These are phyloP conservation scores for Trichoderma koningiopsis DNA, from an alignment of 2,329 filamentous ascomycete genomes.

Conservation along the genomic window DNA sequence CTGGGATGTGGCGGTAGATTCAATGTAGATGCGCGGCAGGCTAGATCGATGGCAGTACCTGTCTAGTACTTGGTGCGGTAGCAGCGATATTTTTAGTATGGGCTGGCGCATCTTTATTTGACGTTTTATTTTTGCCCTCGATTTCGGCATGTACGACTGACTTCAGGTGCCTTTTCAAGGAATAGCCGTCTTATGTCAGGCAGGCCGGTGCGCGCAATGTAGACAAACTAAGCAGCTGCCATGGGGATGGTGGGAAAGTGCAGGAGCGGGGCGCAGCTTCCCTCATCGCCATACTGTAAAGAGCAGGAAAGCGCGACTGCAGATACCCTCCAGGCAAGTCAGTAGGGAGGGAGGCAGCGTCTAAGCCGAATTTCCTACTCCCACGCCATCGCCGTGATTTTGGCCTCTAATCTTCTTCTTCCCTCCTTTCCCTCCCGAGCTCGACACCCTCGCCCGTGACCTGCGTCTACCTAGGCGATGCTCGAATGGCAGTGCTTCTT, in stretches of 20 bases:
- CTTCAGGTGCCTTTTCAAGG: not conserved
- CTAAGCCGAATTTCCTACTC: not conserved
- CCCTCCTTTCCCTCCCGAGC: not conserved
- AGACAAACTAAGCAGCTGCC: not conserved
- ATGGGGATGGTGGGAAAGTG: not conserved
- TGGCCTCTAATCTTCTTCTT: not conserved
- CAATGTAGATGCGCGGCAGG: not conserved
- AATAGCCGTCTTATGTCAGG: not conserved
- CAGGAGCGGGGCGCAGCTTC: not conserved
- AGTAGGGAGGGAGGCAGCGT: not conserved
- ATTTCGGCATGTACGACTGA: not conserved
- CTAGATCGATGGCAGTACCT: not conserved
- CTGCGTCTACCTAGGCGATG: constrained; percentile 6
- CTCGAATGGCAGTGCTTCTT: not conserved
- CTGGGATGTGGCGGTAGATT: not conserved
- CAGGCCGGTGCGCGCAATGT: not conserved
- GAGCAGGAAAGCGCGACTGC: not conserved
- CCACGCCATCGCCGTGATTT: constrained; percentile 6
- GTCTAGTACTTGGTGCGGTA: not conserved
- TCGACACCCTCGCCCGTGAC: constrained; percentile 3
- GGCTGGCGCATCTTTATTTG: constrained; percentile 2
- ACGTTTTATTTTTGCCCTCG: not conserved
- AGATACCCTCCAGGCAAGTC: not conserved
- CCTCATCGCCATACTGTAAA: not conserved
- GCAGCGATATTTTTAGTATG: constrained; percentile 8